Conservation (phyloP, 148 eudicot genomes). For the Rhododendron henanense region DNA sequence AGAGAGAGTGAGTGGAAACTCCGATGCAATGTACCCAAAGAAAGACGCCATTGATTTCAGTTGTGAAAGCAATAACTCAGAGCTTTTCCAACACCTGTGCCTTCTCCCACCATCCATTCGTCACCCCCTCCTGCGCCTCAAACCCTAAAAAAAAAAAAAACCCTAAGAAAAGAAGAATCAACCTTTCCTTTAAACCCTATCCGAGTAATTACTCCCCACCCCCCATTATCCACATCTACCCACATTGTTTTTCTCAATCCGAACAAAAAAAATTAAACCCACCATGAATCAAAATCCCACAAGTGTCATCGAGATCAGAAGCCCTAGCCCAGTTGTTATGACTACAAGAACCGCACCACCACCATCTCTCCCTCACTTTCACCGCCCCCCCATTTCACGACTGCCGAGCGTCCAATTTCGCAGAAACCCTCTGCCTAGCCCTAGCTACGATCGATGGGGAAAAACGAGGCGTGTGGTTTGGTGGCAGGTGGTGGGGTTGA, state of each 20-base stretch:
- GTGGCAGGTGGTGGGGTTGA: constrained; percentile 15
- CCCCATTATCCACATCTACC: neutral
- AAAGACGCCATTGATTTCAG: constrained; percentile 32
- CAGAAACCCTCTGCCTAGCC: neutral
- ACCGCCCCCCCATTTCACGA: constrained; percentile 10
- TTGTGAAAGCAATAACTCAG: constrained; percentile 16
- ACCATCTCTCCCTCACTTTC: neutral
- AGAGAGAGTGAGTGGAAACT: neutral
- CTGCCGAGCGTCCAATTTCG: constrained; percentile 16
- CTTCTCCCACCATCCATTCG: constrained; percentile 7
- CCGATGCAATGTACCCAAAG: constrained; percentile 1
- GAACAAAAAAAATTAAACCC: neutral
- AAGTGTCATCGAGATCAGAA: constrained; percentile 20
- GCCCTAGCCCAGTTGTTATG: neutral
- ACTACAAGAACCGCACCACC: neutral
- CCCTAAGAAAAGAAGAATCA: neutral
- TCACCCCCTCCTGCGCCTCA: neutral
- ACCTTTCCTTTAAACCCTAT: neutral
- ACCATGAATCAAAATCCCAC: constrained; percentile 28
- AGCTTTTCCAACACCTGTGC: constrained; percentile 38
- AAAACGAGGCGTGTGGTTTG: constrained; percentile 25
- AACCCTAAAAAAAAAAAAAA: neutral
- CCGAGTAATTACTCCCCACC: neutral
- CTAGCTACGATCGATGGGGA: constrained; percentile 7
- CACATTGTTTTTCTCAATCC: neutral